Evolutionary conservation across 176 grass and related monocot genomes (phyloP), one percentile per base, ranked within the genome.

Genomic region (Cenchrus purpureus): DNA sequence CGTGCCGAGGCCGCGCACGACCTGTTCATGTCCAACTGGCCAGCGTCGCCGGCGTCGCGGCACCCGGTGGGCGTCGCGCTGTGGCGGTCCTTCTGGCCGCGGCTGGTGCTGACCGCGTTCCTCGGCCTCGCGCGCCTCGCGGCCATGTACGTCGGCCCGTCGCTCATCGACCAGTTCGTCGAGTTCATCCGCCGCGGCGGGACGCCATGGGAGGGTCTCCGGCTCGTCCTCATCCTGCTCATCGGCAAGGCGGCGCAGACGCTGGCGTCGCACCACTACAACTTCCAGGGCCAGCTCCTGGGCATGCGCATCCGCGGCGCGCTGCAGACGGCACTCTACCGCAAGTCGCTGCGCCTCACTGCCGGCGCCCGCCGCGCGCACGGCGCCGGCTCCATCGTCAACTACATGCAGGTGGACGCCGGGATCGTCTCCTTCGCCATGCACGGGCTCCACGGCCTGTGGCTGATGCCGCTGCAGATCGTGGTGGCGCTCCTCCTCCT

Each of bases 381-480:
- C 77, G 92, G 90, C 54, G 48, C 88, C 0, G 92, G 92, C 43
- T 80, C 86, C 82, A 92, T 94, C 84, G 85, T 94, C 8, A 94
- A 91, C 89, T 92, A 92, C 85, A 92, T 92, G 92, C 73, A 80
- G 74, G 89, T 90, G 44, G 92, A 94, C 55, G 79, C 92, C 12
- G 64, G 56, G 74, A 81, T 43, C 49, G 87, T 94, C 10, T 89
- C 87, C 10, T 49, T 65, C 74, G 80, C 86, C 54, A 92, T 94
- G 85, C 73, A 87, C 20, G 79, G 78, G 0, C 65, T 92, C 19
- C 89, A 92, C 63, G 76, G 50, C 16, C 60, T 94, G 12, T 94
- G 92, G 92, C 82, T 90, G 19, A 94, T 90, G 92, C 92, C 90
- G 25, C 84, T 91, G 67, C 92, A 92, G 87, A 82, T 94, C 29